A percentile compares a stretch with the other conserved stretches of the same genome.
Conservation (phyloP, 75 land plant species). For the Sequoia sempervirens region DNA sequence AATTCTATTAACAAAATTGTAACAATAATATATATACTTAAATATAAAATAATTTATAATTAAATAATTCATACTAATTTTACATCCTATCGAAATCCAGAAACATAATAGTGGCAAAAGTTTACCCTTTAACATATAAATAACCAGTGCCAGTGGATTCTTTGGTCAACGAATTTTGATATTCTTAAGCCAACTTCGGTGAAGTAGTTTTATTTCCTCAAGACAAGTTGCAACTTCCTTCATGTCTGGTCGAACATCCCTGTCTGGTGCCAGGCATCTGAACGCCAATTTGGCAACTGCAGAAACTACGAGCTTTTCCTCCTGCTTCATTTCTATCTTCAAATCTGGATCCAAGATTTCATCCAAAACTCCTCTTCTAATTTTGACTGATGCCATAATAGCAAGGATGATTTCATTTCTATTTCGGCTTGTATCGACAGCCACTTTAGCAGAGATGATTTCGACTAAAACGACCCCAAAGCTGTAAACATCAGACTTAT, state of each 20-base stretch:
- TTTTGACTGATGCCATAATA: constrained; percentile 18
- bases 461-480: constrained; percentile 44
- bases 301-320: constrained; percentile 1
- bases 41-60: no score
- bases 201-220: not conserved
- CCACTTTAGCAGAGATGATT: constrained; percentile 20
- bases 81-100: no score
- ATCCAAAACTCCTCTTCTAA: constrained; percentile 14
- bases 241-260: constrained; percentile 33
- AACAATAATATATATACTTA: no score
- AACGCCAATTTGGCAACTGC: constrained; percentile 26
- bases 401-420: constrained; percentile 22
- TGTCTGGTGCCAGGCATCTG: constrained; percentile 26
- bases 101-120: not conserved
- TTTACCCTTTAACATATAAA: not conserved
- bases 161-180: not conserved
- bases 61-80: no score
- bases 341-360: constrained; percentile 29
- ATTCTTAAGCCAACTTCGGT: not conserved
- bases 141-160: not conserved
- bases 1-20: no score
- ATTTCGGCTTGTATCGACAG: constrained; percentile 24
- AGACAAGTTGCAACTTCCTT: constrained; percentile 11
- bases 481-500: constrained; percentile 38
- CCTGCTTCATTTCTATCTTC: not conserved